These are phyloP conservation scores for Babesia ovata DNA, from an alignment of 169 alveolate species.

Conservation along the genomic window DNA sequence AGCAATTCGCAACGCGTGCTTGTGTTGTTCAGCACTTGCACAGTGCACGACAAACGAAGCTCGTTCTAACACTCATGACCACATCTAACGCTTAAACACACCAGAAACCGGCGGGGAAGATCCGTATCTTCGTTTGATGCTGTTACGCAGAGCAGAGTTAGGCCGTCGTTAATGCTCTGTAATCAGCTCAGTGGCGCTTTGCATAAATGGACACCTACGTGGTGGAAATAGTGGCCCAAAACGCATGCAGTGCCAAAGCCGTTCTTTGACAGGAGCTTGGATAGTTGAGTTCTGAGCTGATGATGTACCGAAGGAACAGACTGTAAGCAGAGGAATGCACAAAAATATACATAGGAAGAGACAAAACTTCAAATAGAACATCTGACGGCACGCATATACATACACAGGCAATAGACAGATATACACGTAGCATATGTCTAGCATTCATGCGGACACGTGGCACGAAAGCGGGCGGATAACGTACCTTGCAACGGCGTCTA, in stretches of 20 bases:
- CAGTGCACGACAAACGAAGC: slow-evolving; percentile 24
- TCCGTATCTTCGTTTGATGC: slow-evolving; percentile 35
- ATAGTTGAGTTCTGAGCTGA: slow-evolving; percentile 32
- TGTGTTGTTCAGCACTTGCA: slow-evolving; percentile 40
- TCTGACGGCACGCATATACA: background rate
- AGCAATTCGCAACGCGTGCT: slow-evolving; percentile 41
- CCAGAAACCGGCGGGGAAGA: slow-evolving; percentile 56
- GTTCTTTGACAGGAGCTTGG: slow-evolving; percentile 34
- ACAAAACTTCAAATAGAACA: background rate
- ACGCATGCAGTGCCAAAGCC: slow-evolving; percentile 19
- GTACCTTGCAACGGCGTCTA: slow-evolving; percentile 62
- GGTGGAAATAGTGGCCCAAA: slow-evolving; percentile 52
- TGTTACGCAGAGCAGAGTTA: slow-evolving; percentile 41
- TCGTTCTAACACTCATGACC: slow-evolving; percentile 28
- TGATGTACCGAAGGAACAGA: background rate
- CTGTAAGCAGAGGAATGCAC: background rate
- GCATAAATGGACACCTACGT: background rate
- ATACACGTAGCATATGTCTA: background rate
- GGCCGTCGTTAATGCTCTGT: slow-evolving; percentile 38
- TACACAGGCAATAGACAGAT: background rate
- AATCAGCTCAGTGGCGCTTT: background rate
- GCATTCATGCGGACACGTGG: background rate
- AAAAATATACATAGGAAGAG: too few relatives aligned
- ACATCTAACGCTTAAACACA: background rate
- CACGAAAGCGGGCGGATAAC: background rate